Percentiles rank a stretch among this genome's conserved stretches.
Conservation (phyloP, 768 basidiomycete species). For the Phylloporus scabripes region DNA sequence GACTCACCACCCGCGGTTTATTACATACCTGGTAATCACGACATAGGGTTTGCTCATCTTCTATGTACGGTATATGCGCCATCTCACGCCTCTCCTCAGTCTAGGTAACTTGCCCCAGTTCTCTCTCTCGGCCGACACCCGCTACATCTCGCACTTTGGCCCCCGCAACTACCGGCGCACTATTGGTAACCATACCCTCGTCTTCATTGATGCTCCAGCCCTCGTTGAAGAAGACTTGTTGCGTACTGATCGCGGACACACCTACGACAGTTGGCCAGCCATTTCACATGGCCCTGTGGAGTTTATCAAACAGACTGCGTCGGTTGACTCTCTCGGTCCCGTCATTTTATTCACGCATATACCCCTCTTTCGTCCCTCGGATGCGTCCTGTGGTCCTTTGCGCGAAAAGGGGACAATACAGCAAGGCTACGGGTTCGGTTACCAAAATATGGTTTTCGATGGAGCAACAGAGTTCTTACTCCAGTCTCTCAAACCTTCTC, state of each 20-base stretch:
- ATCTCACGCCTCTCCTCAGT: slow-evolving; percentile 12
- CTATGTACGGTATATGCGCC: not conserved
- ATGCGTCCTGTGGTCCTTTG: slow-evolving; percentile 65
- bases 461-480: slow-evolving; percentile 65
- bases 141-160: slow-evolving; percentile 77
- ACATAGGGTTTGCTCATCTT: slow-evolving; percentile 55
- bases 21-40: slow-evolving; percentile 89
- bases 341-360: slow-evolving; percentile 82
- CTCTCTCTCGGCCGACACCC: slow-evolving; percentile 41
- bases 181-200: slow-evolving; percentile 65
- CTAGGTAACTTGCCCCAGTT: slow-evolving; percentile 27
- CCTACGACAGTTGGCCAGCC: slow-evolving; percentile 44
- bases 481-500: slow-evolving; percentile 52
- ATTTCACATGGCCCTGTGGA: slow-evolving; percentile 48
- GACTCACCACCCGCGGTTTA: slow-evolving; percentile 46
- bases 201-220: slow-evolving; percentile 69
- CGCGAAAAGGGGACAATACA: slow-evolving; percentile 72
- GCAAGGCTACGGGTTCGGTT: slow-evolving; percentile 71
- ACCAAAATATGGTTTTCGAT: slow-evolving; percentile 77
- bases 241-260: slow-evolving; percentile 38
- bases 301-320: slow-evolving; percentile 42
- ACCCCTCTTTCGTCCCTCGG: slow-evolving; percentile 72
- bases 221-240: slow-evolving; percentile 69
- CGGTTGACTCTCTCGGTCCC: slow-evolving; percentile 34
- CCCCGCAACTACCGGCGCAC: slow-evolving; percentile 57